These are phyloP conservation scores for Stereocaulon alpinum DNA, from an alignment of 495 filamentous ascomycete genomes.

Conservation along the genomic window DNA sequence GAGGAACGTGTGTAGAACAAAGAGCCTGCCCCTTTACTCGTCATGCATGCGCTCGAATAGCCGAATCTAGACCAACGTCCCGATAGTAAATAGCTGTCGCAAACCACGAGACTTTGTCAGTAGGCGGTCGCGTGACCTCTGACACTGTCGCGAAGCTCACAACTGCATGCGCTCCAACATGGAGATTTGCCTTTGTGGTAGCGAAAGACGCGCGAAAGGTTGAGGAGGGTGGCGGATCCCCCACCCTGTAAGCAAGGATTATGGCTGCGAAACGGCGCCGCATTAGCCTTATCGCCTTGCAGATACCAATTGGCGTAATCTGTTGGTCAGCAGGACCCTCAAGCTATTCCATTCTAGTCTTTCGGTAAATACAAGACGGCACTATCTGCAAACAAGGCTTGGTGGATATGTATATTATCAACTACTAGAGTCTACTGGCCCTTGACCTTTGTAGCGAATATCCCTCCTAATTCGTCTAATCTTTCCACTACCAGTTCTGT, in stretches of 20 bases:
- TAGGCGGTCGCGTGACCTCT: not conserved
- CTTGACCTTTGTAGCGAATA: constrained; percentile 10
- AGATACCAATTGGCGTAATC: not conserved
- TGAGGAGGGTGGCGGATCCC: too few relatives aligned
- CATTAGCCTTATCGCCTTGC: constrained; percentile 9
- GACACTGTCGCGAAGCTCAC: too few relatives aligned
- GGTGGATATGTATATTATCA: not conserved
- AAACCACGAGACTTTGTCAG: not conserved
- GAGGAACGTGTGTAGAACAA: not conserved
- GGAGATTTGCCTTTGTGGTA: too few relatives aligned
- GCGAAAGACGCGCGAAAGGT: too few relatives aligned
- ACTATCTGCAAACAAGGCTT: too few relatives aligned
- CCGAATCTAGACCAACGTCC: not conserved
- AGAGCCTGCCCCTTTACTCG: not conserved
- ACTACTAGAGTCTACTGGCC: not conserved
- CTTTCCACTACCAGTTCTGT: constrained; percentile 20
- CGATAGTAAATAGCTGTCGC: not conserved
- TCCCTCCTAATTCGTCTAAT: constrained; percentile 28
- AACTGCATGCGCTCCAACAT: not conserved
- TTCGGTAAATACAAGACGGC: too few relatives aligned
- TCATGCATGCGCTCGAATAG: not conserved
- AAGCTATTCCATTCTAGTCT: too few relatives aligned
- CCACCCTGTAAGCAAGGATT: too few relatives aligned
- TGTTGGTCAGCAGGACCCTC: too few relatives aligned
- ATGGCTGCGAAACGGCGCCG: too few relatives aligned